A percentile compares a stretch with the other conserved stretches of the same genome.
Evolutionary conservation across 192 early-diverging fungal genomes (phyloP).

Genomic region (Coemansia sp.): DNA sequence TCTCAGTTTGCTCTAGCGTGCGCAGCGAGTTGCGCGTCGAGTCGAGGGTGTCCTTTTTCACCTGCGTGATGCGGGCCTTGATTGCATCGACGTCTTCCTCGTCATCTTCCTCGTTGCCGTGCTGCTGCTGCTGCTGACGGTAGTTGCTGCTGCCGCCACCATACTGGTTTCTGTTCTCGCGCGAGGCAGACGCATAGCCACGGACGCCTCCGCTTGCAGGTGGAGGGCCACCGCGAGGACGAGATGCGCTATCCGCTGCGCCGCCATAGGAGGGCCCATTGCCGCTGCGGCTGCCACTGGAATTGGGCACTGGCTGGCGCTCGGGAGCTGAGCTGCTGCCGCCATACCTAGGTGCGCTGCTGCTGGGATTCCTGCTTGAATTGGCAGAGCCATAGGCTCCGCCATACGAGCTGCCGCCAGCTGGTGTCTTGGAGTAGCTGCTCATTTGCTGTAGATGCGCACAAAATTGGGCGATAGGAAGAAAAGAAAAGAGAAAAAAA

Average conservation of each 20-base stretch:
- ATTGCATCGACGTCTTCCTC: constrained; percentile 68
- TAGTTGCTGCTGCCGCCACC: constrained; percentile 19
- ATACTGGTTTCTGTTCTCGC: constrained; percentile 20
- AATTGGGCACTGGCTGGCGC: neutral
- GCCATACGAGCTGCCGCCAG: constrained; percentile 12
- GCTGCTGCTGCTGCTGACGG: constrained; percentile 18
- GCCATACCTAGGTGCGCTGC: constrained; percentile 6
- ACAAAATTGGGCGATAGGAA: neutral
- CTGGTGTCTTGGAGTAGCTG: constrained; percentile 27
- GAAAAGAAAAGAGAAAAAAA: neutral
- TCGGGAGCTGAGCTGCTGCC: constrained; percentile 4
- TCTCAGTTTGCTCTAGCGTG: constrained; percentile 65
- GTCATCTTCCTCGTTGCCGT: constrained; percentile 46
- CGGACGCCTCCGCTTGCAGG: constrained; percentile 22
- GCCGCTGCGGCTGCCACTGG: neutral
- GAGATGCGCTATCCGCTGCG: neutral
- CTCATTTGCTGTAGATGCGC: constrained; percentile 28
- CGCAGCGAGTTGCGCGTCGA: constrained; percentile 68
- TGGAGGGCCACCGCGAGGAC: constrained; percentile 1
- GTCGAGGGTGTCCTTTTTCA: constrained; percentile 68
- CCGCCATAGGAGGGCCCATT: constrained; percentile 1
- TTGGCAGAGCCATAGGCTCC: neutral
- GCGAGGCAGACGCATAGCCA: constrained; percentile 31
- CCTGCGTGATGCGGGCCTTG: constrained; percentile 62
- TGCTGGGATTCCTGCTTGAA: constrained; percentile 5